Percentiles rank a stretch among this genome's conserved stretches.
Conservation (phyloP, 73 alveolate genomes). For the Paramecium pentaurelia region DNA sequence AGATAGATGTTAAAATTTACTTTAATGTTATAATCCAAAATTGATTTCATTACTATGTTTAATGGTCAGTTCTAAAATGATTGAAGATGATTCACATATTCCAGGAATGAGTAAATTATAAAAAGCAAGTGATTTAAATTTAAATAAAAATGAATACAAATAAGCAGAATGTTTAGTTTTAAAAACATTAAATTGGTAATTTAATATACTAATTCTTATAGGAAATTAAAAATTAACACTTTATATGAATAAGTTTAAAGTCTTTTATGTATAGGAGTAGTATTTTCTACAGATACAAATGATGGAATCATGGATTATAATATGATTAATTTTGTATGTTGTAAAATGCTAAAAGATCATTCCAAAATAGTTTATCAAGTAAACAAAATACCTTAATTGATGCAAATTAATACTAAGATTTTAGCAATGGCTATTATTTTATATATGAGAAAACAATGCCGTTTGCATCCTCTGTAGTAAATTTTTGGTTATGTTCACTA, state of each 20-base stretch:
- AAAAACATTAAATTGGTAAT: constrained; percentile 14
- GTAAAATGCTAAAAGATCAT: not conserved
- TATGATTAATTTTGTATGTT: not conserved
- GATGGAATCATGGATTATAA: not conserved
- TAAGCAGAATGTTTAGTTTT: not conserved
- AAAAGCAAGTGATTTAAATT: not conserved
- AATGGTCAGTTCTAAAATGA: not conserved
- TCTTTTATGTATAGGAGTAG: not conserved
- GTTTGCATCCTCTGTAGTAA: not conserved
- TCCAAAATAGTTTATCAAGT: not conserved
- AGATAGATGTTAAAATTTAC: not conserved
- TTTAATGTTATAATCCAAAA: not conserved
- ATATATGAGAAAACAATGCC: not conserved
- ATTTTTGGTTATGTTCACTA: not conserved
- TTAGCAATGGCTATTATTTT: not conserved
- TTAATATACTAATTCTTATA: not conserved
- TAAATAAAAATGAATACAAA: not conserved
- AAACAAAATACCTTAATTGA: not conserved
- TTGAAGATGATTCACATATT: constrained; percentile 1
- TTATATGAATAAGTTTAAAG: not conserved
- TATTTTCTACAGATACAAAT: not conserved
- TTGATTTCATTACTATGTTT: not conserved
- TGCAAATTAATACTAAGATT: not conserved
- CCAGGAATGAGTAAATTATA: not conserved
- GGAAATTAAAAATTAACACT: not conserved